Percentiles rank a stretch among this genome's conserved stretches.
phyloP scores from a whole-genome alignment of 2,329 filamentous ascomycete species.

The Aaosphaeria arxii region DNA sequence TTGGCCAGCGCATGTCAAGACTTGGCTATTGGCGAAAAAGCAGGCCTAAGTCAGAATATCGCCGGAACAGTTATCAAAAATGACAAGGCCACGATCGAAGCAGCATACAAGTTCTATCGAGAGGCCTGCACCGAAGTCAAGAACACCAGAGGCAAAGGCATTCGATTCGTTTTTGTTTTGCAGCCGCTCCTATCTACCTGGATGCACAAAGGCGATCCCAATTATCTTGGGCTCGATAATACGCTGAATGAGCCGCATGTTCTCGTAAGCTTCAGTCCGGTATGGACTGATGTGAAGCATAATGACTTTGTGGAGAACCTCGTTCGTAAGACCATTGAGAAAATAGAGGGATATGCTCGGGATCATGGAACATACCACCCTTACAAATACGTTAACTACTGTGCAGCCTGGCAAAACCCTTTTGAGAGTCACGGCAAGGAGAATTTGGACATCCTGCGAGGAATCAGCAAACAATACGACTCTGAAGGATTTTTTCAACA shows the following conservation, averaged over 20 bases:
- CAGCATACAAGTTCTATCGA: conserved; percentile 18
- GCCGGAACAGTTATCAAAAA: conserved; percentile 31
- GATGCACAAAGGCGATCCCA: conserved; percentile 2
- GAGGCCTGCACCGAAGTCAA: conserved; percentile 16
- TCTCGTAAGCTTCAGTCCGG: conserved; percentile 32
- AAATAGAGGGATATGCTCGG: conserved; percentile 30
- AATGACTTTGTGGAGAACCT: conserved; percentile 25
- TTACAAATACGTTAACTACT: conserved; percentile 35
- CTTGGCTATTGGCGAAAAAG: conserved; percentile 23
- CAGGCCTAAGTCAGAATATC: conserved; percentile 24
- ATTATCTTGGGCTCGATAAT: conserved; percentile 6
- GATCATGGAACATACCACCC: conserved; percentile 11
- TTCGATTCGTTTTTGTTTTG: conserved; percentile 27
- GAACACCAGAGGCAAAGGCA: conserved; percentile 13
- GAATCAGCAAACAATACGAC: conserved; percentile 30
- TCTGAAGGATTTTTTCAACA: conserved; percentile 27
- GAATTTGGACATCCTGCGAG: conserved; percentile 21
- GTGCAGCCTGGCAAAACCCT: conserved; percentile 35
- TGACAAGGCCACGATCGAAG: conserved; percentile 19
- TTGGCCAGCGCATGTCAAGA: conserved; percentile 30
- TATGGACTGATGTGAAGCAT: conserved; percentile 25
- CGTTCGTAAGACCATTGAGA: conserved; percentile 22
- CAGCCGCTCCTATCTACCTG: conserved; percentile 22
- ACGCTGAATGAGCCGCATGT: conserved; percentile 25
- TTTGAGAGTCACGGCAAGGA: conserved; percentile 29